Evolutionary conservation across 495 filamentous ascomycete species (phyloP).

Genomic region (Cudoniella acicularis): DNA sequence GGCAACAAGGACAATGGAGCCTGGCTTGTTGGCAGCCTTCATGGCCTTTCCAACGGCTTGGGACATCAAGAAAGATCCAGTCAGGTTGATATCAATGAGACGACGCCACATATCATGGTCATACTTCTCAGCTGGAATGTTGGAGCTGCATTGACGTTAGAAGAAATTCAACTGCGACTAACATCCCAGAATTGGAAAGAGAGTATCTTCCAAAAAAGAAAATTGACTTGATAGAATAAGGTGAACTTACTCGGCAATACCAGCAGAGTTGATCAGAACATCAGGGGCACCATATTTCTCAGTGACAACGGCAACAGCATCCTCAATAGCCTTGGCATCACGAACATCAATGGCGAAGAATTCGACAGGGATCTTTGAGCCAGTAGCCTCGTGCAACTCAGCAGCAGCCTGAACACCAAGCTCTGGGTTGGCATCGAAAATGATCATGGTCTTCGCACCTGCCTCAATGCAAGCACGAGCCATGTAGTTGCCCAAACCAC

Average conservation of each 20-base stretch:
- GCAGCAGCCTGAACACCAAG: constrained; percentile 64
- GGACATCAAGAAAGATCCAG: constrained; percentile 64
- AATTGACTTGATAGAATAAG: neutral
- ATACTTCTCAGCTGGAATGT: constrained; percentile 58
- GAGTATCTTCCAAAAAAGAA: neutral
- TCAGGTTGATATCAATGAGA: constrained; percentile 74
- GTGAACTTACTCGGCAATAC: constrained; percentile 66
- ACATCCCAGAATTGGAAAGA: no score
- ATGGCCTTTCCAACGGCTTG: constrained; percentile 62
- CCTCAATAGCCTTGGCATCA: constrained; percentile 57
- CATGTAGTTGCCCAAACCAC: constrained; percentile 74
- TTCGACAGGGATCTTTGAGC: constrained; percentile 54
- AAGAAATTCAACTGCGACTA: no score
- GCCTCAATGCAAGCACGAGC: constrained; percentile 70
- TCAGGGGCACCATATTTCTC: constrained; percentile 61
- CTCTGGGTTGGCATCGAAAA: constrained; percentile 71
- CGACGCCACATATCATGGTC: constrained; percentile 58
- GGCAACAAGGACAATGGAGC: constrained; percentile 68
- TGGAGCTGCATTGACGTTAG: constrained; percentile 35
- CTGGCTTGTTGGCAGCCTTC: constrained; percentile 61
- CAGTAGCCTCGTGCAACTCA: constrained; percentile 62
- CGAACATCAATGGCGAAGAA: constrained; percentile 79
- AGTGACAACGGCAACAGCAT: constrained; percentile 56
- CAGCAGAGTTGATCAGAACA: constrained; percentile 78
- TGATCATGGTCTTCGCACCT: constrained; percentile 66